phyloP scores from a whole-genome alignment of 2,329 filamentous ascomycete species.

The Paecilomyces sp. region DNA sequence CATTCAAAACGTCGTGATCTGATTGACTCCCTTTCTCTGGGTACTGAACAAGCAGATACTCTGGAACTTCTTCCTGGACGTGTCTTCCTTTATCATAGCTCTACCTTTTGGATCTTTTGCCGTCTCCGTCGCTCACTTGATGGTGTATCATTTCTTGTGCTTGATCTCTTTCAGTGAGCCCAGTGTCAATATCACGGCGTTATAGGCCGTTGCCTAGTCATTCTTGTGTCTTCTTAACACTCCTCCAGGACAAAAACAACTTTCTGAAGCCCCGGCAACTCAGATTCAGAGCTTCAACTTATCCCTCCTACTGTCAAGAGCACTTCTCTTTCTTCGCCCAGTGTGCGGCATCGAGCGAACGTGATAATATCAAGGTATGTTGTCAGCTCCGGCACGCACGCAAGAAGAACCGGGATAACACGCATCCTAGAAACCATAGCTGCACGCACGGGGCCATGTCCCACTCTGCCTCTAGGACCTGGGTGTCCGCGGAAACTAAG shows the following conservation, averaged over 20 bases:
- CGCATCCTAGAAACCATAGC: neutral
- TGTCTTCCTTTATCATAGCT: neutral
- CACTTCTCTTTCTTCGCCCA: neutral
- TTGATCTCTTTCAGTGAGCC: neutral
- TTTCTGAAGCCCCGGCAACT: neutral
- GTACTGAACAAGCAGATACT: neutral
- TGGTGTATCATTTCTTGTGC: neutral
- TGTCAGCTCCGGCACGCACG: neutral
- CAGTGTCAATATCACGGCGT: neutral
- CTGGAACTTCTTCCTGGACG: neutral
- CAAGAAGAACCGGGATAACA: neutral
- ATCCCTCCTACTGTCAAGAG: neutral
- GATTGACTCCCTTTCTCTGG: neutral
- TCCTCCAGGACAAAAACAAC: neutral
- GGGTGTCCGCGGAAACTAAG: constrained; percentile 16
- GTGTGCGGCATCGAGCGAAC: neutral
- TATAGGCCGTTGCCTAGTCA: neutral
- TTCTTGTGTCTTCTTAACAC: neutral
- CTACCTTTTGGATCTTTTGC: neutral
- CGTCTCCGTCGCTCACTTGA: neutral
- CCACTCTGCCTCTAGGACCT: constrained; percentile 18
- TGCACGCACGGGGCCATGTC: constrained; percentile 12
- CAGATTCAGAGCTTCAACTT: neutral
- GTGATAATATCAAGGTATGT: neutral
- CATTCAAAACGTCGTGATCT: neutral